These are phyloP conservation scores for Sistotremastrum niveocremeum DNA, from an alignment of 768 basidiomycete genomes.

Conservation along the genomic window DNA sequence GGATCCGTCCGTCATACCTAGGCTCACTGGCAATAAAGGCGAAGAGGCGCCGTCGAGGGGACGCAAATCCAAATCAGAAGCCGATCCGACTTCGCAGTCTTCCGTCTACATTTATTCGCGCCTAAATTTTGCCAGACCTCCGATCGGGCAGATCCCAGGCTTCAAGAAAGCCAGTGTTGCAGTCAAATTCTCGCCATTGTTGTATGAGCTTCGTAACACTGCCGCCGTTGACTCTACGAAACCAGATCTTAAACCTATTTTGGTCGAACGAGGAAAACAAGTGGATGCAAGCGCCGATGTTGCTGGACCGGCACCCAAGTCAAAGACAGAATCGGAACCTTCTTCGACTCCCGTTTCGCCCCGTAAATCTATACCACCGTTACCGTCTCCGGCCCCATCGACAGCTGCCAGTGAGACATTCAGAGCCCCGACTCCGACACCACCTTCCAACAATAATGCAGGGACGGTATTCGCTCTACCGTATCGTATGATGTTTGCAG, in stretches of 20 bases:
- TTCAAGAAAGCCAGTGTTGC: conserved; percentile 94
- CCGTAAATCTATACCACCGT: conserved; percentile 12
- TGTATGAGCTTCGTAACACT: conserved; percentile 71
- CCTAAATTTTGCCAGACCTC: conserved; percentile 85
- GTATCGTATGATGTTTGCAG: conserved; percentile 89
- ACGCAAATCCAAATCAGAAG: conserved; percentile 19
- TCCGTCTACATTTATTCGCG: conserved; percentile 93
- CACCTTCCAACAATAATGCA: conserved; percentile 19
- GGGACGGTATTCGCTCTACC: conserved; percentile 78
- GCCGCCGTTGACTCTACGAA: conserved; percentile 28
- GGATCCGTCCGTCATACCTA: conserved; percentile 56
- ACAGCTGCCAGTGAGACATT: conserved; percentile 28
- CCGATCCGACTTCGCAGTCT: conserved; percentile 49
- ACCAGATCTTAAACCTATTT: conserved; percentile 38
- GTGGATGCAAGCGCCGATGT: conserved; percentile 50
- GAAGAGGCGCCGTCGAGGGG: conserved; percentile 14
- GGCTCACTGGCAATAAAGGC: conserved; percentile 18
- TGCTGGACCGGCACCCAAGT: conserved; percentile 21
- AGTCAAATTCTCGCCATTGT: conserved; percentile 82
- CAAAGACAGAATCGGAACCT: conserved; percentile 15
- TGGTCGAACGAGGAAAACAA: conserved; percentile 55
- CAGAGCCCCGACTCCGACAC: conserved; percentile 47
- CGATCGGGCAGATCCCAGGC: conserved; percentile 89
- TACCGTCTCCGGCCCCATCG: conserved; percentile 40
- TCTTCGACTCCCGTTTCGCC: conserved; percentile 33